Conservation (phyloP, 768 basidiomycete genomes). For the Dioszegia crocea region DNA sequence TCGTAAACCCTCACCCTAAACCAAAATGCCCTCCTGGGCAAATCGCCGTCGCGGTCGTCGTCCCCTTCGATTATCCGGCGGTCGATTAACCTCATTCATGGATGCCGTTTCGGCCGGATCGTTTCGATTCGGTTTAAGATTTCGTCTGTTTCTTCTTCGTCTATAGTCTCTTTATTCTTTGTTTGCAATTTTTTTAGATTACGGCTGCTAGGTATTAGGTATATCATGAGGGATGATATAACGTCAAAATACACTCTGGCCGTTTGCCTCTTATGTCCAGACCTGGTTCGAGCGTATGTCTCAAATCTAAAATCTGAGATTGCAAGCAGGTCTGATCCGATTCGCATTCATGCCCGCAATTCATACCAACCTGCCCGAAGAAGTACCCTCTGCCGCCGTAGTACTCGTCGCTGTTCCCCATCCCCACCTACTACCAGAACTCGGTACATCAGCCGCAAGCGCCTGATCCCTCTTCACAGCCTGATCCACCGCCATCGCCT, state of each 20-base stretch:
- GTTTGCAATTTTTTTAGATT: not conserved
- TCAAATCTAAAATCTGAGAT: too few species aligned
- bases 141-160: not conserved
- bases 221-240: constrained; percentile 9
- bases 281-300: too few species aligned
- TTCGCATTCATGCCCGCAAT: too few species aligned
- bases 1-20: not conserved
- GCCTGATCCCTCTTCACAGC: not conserved
- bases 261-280: not conserved
- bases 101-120: constrained; percentile 18
- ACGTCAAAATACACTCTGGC: not conserved
- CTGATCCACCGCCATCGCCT: constrained; percentile 8
- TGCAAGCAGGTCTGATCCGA: too few species aligned
- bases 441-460: not conserved
- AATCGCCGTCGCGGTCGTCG: constrained; percentile 35
- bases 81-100: constrained; percentile 26
- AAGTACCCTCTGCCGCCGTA: not conserved
- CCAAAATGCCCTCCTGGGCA: constrained; percentile 13
- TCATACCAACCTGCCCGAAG: not conserved
- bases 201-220: not conserved
- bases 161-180: not conserved
- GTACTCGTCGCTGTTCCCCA: not conserved
- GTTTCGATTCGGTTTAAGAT: constrained; percentile 33
- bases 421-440: not conserved
- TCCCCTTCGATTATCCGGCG: constrained; percentile 36